Percentiles rank a stretch among this genome's conserved stretches.
Evolutionary conservation across 202 grass and related monocot genomes (phyloP).

Genomic region (Bolboschoenoplectus hybrid): DNA sequence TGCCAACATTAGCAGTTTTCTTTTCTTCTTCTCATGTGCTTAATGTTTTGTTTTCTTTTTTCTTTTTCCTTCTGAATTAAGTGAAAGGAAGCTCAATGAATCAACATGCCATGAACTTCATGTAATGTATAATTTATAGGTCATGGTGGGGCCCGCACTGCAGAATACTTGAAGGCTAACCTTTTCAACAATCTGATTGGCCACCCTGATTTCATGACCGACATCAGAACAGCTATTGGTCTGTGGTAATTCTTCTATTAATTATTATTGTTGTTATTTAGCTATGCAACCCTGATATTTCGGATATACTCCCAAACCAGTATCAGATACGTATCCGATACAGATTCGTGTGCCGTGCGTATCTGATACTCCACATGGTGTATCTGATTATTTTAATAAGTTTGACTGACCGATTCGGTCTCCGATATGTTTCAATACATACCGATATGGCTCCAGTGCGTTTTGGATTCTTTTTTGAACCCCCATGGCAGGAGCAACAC

Average conservation of each 20-base stretch:
- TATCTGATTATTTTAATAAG: too few relatives aligned
- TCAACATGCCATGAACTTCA: slow-evolving; percentile 2
- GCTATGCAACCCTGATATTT: too few relatives aligned
- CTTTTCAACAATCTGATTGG: slow-evolving; percentile 50
- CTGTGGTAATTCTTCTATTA: slow-evolving; percentile 37
- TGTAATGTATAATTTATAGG: slow-evolving; percentile 37
- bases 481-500: too few relatives aligned
- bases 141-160: slow-evolving; percentile 48
- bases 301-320: too few relatives aligned
- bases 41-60: neutral
- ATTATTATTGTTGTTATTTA: neutral
- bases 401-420: too few relatives aligned
- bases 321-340: too few relatives aligned
- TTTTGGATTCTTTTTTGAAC: too few relatives aligned
- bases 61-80: neutral
- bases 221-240: slow-evolving; percentile 54
- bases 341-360: too few relatives aligned
- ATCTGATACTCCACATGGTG: too few relatives aligned
- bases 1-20: neutral
- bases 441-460: too few relatives aligned
- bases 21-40: neutral
- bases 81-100: slow-evolving; percentile 12
- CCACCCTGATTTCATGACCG: slow-evolving; percentile 48
- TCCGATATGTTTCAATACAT: too few relatives aligned
- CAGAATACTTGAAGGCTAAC: slow-evolving; percentile 49